phyloP scores from a whole-genome alignment of 75 land plant genomes.

The Picea glauca region DNA sequence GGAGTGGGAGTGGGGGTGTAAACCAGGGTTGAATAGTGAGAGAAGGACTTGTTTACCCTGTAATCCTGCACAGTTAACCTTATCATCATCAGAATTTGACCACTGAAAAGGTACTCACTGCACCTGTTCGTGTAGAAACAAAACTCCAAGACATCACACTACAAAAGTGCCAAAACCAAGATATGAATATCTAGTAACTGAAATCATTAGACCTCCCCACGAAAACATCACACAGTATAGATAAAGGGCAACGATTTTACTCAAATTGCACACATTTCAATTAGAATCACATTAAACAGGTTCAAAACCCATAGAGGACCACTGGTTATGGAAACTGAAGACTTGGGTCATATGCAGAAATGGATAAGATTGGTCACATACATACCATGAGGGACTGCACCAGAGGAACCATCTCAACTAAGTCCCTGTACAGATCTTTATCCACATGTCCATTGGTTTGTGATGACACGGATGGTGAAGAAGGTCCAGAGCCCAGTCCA shows the following conservation, averaged over 20 bases:
- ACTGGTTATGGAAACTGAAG: background rate
- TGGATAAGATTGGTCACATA: background rate
- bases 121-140: too few species aligned
- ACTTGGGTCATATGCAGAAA: background rate
- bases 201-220: too few species aligned
- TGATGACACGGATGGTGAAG: background rate
- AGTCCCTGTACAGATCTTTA: background rate
- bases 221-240: too few species aligned
- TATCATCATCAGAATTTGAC: too few species aligned
- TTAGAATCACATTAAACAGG: background rate
- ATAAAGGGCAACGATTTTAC: too few species aligned
- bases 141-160: too few species aligned
- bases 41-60: slow-evolving; percentile 1
- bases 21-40: slow-evolving; percentile 4
- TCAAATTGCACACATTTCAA: background rate
- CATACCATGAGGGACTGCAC: slow-evolving; percentile 6
- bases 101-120: too few species aligned
- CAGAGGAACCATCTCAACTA: background rate
- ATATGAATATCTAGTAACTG: too few species aligned
- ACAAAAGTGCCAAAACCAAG: too few species aligned
- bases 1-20: background rate
- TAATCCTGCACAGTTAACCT: background rate
- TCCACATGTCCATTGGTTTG: background rate
- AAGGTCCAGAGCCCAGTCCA: slow-evolving; percentile 8
- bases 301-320: background rate